Base-by-base conservation (phyloP, 2,329 filamentous ascomycete genomes). In the Ilyonectria sp. region DNA sequence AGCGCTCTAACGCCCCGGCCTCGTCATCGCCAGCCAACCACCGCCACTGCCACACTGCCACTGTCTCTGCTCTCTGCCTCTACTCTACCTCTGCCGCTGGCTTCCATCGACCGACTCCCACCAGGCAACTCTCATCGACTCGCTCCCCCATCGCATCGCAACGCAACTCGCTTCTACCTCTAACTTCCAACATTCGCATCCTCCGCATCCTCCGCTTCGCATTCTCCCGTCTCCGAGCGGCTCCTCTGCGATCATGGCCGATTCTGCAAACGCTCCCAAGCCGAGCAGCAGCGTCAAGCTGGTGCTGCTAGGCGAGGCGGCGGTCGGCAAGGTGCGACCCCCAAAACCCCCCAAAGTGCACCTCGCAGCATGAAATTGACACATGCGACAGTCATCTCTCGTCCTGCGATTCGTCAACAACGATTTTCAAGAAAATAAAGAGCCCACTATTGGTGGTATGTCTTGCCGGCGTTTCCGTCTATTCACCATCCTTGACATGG, bases 231-330 rank as follows among this genome's bases (percentile, higher is more conserved):
- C 26, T 49, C 50, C 52, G 44, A 67, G 58, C 40, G 49, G 26
- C 60, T 61, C 65, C 63, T 72, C 63, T 69, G 66, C 70, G 52
- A 76, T 58, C 44, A 83, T 83, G 82, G 79, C 82, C 68, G 82
- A 83, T 70, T 86, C 90, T 64, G 76, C 76, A 79, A 90, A 89
- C 75, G 86, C 88, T 79, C 93, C 94, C 69, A 99, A 98, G 86
- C 96, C 96, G 70, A 98, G 95, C 88, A 98, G 95, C 91, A 99
- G 96, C 86, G 96, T 99, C 82, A 99, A 99, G 92, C 92, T 99
- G 75, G 96, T 99, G 73, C 90, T 99, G 79, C 91, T 99, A 65
- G 96, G 96, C 75, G 96, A 99, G 86, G 96, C 96, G 71, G 96
- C 96, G 68, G 96, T 99, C 65, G 96, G 96, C 90, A 99, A 99